Evolutionary conservation across 2,329 filamentous ascomycete genomes (phyloP).

Genomic region (Fusarium illudens): DNA sequence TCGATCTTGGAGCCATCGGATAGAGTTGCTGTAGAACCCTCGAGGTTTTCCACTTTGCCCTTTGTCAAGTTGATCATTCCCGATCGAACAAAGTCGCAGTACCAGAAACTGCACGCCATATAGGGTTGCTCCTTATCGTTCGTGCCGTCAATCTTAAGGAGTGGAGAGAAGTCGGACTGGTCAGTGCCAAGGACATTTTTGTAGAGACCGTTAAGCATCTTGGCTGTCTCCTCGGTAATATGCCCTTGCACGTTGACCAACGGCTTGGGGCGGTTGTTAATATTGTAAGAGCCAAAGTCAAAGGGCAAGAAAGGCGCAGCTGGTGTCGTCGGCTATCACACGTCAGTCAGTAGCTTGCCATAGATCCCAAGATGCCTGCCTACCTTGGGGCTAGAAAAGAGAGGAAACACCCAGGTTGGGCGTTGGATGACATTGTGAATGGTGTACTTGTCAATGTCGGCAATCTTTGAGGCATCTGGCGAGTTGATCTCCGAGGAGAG

Average conservation of each 20-base stretch:
- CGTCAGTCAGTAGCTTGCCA: neutral
- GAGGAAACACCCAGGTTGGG: slow-evolving; percentile 76
- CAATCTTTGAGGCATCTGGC: slow-evolving; percentile 53
- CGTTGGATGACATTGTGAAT: slow-evolving; percentile 75
- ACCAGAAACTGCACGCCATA: slow-evolving; percentile 75
- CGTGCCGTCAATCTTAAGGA: slow-evolving; percentile 50
- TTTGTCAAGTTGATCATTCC: slow-evolving; percentile 63
- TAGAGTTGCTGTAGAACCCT: slow-evolving; percentile 48
- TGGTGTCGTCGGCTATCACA: slow-evolving; percentile 51
- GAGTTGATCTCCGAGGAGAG: slow-evolving; percentile 70
- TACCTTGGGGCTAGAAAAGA: slow-evolving; percentile 62
- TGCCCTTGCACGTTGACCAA: slow-evolving; percentile 72
- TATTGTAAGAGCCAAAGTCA: slow-evolving; percentile 77
- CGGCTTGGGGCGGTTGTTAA: slow-evolving; percentile 66
- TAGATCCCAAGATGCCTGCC: neutral
- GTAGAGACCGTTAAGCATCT: slow-evolving; percentile 61
- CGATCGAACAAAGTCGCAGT: slow-evolving; percentile 76
- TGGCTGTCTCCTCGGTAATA: slow-evolving; percentile 66
- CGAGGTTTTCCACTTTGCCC: slow-evolving; percentile 54
- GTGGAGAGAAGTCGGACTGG: slow-evolving; percentile 60
- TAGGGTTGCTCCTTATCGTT: slow-evolving; percentile 65
- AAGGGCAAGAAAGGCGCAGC: slow-evolving; percentile 74
- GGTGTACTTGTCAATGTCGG: slow-evolving; percentile 59
- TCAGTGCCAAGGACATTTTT: slow-evolving; percentile 59
- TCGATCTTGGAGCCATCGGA: slow-evolving; percentile 50